These are phyloP conservation scores for Pseudogymnoascus verrucosus DNA, from an alignment of 2,329 filamentous ascomycete genomes.

Conservation along the genomic window DNA sequence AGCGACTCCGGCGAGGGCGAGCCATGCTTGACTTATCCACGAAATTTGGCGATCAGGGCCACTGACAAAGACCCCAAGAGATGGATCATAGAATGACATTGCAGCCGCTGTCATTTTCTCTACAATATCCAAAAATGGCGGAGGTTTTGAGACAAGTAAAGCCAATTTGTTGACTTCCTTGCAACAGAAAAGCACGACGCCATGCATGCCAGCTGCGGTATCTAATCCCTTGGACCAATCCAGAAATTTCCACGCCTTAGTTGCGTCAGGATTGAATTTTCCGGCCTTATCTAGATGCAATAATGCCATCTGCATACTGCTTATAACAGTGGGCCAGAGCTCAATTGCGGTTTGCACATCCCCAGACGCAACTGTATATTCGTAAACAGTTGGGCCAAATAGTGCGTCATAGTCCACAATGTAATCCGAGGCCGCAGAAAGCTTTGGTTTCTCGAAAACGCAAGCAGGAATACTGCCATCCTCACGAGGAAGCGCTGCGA, in stretches of 20 bases:
- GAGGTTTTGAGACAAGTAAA: slow-evolving; percentile 18
- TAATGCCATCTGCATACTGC: slow-evolving; percentile 24
- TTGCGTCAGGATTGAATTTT: slow-evolving; percentile 17
- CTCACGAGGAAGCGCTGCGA: slow-evolving; percentile 27
- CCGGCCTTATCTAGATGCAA: slow-evolving; percentile 21
- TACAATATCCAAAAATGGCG: slow-evolving; percentile 19
- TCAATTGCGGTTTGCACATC: slow-evolving; percentile 24
- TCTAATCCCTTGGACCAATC: slow-evolving; percentile 27
- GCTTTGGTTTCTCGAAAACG: slow-evolving; percentile 28
- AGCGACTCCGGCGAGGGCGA: slow-evolving; percentile 24
- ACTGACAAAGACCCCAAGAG: slow-evolving; percentile 21
- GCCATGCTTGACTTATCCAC: slow-evolving; percentile 28
- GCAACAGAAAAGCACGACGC: slow-evolving; percentile 25
- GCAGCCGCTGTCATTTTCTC: slow-evolving; percentile 20
- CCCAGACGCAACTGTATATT: slow-evolving; percentile 28
- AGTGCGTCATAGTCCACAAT: slow-evolving; percentile 32
- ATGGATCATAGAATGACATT: slow-evolving; percentile 17
- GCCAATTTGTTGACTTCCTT: slow-evolving; percentile 26
- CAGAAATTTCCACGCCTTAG: slow-evolving; percentile 27
- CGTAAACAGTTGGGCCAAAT: slow-evolving; percentile 27
- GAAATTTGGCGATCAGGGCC: slow-evolving; percentile 25
- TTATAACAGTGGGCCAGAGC: slow-evolving; percentile 28
- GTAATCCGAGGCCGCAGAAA: slow-evolving; percentile 28
- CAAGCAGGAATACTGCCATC: slow-evolving; percentile 30
- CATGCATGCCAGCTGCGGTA: slow-evolving; percentile 26